Conservation (phyloP, 129 eudicot species). For the Centrapalus pauciflorus region DNA sequence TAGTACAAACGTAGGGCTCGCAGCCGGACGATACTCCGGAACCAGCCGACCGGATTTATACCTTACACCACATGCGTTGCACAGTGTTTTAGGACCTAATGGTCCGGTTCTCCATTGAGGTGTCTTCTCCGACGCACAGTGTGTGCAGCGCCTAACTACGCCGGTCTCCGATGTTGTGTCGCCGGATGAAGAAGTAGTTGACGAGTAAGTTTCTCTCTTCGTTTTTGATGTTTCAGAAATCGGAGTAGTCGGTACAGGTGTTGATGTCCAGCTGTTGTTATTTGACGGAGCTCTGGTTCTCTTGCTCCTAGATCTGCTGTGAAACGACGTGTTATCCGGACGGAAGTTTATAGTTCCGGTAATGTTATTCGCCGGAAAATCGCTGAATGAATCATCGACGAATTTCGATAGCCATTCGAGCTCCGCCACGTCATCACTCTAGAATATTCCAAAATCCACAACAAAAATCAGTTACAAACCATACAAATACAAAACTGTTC, state of each 20-base stretch:
- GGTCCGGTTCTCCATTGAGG: slow-evolving; percentile 69
- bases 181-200: slow-evolving; percentile 7
- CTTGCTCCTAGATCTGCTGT: slow-evolving; percentile 41
- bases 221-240: neutral
- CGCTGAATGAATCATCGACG: slow-evolving; percentile 49
- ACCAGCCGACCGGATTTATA: slow-evolving; percentile 63
- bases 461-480: neutral
- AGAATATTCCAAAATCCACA: slow-evolving; percentile 3
- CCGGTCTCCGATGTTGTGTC: slow-evolving; percentile 11
- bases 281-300: slow-evolving; percentile 34
- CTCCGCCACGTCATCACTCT: slow-evolving; percentile 72
- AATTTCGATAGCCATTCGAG: slow-evolving; percentile 71
- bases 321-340: slow-evolving; percentile 19
- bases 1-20: slow-evolving; percentile 69
- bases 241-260: slow-evolving; percentile 8
- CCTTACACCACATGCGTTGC: slow-evolving; percentile 70
- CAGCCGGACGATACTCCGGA: slow-evolving; percentile 72
- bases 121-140: slow-evolving; percentile 70
- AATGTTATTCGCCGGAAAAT: slow-evolving; percentile 36
- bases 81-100: slow-evolving; percentile 60
- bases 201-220: slow-evolving; percentile 15
- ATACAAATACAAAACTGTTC: neutral
- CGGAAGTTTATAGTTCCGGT: slow-evolving; percentile 29
- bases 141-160: slow-evolving; percentile 48
- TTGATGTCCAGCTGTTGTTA: slow-evolving; percentile 27